Evolutionary conservation across 1,284 basidiomycete genomes (phyloP), one percentile per base, ranked within the genome.

Genomic region (Blastosporella zonata): DNA sequence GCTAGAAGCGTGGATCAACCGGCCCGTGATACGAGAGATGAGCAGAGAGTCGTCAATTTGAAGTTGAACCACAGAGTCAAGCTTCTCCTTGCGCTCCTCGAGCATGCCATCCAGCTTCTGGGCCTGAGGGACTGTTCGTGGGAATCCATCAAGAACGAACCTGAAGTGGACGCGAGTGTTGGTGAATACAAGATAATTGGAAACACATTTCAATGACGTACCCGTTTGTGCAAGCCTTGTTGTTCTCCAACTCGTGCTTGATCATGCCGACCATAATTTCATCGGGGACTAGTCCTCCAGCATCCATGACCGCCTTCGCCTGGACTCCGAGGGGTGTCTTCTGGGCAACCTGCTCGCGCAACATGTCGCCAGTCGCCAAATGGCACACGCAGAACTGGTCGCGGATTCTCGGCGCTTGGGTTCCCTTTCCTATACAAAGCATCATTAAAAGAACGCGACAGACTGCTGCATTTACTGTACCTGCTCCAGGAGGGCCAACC

Each of bases 201-300:
- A 40, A 27, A 41, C n/a, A 47, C 29, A 49, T 51, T 55, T 47
- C 48, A 57, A 44, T 55, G 47, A 78, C 87, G 66, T 65, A 96
- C 94, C 96, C 96, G 56, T 94, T 90, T 75, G 90, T 85, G 79
- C 96, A 99, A 21, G 77, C 75, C 68, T 85, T 80, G 81, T 99
- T 99, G 70, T 84, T 90, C 69, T 95, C 89, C 43, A 99, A 77
- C 77, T 99, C 94, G 64, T 93, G 84, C 74, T 92, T 90, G 75
- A 99, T 98, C 86, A 99, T 99, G 55, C 82, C 82, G 46, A 99
- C 93, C 85, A 99, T 90, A 66, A 99, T 97, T 56, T 98, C 95
- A 67, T 99, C 96, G 44, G 84, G 81, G 50, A 99, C 94, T 46
- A 99, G 84, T 21, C 89, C 93, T 43, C 96, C 95, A 27, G 83